phyloP scores from a whole-genome alignment of 768 basidiomycete species.

The Phaffia australis region DNA sequence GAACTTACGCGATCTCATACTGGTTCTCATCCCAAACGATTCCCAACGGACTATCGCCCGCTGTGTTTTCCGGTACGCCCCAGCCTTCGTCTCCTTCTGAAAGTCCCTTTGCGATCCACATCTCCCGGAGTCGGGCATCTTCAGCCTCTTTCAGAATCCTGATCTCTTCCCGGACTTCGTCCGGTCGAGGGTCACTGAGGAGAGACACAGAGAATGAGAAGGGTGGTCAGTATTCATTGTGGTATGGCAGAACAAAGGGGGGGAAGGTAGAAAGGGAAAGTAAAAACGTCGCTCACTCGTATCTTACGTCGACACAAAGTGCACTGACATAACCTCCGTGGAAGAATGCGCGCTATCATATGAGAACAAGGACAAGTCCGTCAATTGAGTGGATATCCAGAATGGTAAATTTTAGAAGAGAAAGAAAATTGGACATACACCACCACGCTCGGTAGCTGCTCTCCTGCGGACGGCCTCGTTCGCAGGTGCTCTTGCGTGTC shows the following conservation, averaged over 20 bases:
- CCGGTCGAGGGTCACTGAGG: slow-evolving; percentile 12
- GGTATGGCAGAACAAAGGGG: not conserved
- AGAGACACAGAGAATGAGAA: too few relatives aligned
- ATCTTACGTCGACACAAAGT: slow-evolving; percentile 28
- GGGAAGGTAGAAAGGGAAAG: not conserved
- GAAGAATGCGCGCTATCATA: slow-evolving; percentile 29
- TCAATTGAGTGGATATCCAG: not conserved
- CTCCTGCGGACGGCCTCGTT: slow-evolving; percentile 28
- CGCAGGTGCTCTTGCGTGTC: slow-evolving; percentile 30
- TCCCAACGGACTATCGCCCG: slow-evolving; percentile 19
- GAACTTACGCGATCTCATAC: not conserved
- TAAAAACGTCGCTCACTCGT: slow-evolving; percentile 8
- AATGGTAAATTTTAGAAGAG: not conserved
- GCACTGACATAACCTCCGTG: slow-evolving; percentile 30
- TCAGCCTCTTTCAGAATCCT: slow-evolving; percentile 3
- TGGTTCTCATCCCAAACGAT: slow-evolving; percentile 13
- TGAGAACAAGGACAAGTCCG: not conserved
- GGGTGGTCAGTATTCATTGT: not conserved
- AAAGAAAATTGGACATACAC: not conserved
- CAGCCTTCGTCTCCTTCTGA: slow-evolving; percentile 15
- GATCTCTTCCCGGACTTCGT: slow-evolving; percentile 9
- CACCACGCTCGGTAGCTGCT: slow-evolving; percentile 32
- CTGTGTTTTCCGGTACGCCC: slow-evolving; percentile 15
- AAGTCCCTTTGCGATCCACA: slow-evolving; percentile 20
- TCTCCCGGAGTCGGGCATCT: slow-evolving; percentile 5